Evolutionary conservation across 2,329 filamentous ascomycete genomes (phyloP).

Genomic region (Diaporthe citriasiana): DNA sequence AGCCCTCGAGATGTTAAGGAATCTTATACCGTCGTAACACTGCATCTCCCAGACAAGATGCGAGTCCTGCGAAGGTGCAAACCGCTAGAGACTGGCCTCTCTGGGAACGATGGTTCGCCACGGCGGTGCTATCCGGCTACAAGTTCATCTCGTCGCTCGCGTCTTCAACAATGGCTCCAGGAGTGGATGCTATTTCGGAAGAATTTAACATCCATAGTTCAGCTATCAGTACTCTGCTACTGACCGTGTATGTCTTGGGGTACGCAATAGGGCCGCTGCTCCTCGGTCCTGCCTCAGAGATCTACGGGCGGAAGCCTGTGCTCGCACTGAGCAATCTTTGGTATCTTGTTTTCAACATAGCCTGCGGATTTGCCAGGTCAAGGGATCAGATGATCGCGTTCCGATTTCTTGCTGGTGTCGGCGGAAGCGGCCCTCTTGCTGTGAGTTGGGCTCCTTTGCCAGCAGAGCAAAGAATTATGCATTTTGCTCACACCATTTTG

Average conservation of each 20-base stretch:
- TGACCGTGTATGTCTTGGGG: slow-evolving; percentile 9
- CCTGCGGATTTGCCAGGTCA: slow-evolving; percentile 13
- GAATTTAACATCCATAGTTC: not conserved
- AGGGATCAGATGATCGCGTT: slow-evolving; percentile 14
- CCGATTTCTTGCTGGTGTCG: not conserved
- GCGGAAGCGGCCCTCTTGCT: slow-evolving; percentile 14
- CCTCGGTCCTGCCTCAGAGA: slow-evolving; percentile 11
- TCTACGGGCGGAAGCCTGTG: slow-evolving; percentile 7
- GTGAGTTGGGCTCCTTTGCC: not conserved
- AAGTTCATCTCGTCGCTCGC: slow-evolving; percentile 22
- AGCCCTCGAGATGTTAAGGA: not conserved
- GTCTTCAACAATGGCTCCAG: slow-evolving; percentile 9
- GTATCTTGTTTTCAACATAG: slow-evolving; percentile 23
- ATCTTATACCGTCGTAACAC: not conserved
- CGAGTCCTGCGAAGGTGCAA: not conserved
- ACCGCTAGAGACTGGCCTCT: slow-evolving; percentile 9
- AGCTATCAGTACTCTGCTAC: not conserved
- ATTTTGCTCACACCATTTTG: not conserved
- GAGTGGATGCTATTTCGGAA: not conserved
- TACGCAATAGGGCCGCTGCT: slow-evolving; percentile 22
- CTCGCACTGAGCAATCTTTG: slow-evolving; percentile 15
- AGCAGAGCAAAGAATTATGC: fast-evolving
- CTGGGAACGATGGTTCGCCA: slow-evolving; percentile 24
- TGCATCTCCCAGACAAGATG: not conserved
- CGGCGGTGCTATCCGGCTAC: slow-evolving; percentile 4